phyloP scores from a whole-genome alignment of 2,329 filamentous ascomycete species.

The Purpureocillium takamizusanense region DNA sequence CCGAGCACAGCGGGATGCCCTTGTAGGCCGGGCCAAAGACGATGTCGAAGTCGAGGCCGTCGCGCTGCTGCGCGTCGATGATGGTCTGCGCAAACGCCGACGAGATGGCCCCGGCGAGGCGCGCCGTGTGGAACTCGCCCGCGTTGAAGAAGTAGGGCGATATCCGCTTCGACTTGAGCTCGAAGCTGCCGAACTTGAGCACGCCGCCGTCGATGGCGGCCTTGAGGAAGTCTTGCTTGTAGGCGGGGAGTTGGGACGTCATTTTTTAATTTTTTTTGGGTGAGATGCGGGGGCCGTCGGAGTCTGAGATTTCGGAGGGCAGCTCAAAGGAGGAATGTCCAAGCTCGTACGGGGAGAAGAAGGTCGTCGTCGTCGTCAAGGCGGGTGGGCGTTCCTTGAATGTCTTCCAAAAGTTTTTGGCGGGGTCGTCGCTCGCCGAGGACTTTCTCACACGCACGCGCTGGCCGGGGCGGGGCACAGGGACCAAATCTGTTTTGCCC shows the following conservation, averaged over 20 bases:
- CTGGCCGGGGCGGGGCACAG: slow-evolving; percentile 4
- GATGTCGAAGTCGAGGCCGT: slow-evolving; percentile 60
- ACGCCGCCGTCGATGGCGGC: slow-evolving; percentile 60
- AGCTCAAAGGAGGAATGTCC: too few relatives aligned
- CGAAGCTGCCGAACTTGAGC: slow-evolving; percentile 75
- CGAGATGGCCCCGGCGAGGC: slow-evolving; percentile 68
- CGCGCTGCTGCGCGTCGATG: slow-evolving; percentile 33
- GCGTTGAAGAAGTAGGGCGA: slow-evolving; percentile 99
- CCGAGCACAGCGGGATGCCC: slow-evolving; percentile 82
- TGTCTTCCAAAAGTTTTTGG: slow-evolving; percentile 2
- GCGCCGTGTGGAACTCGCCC: slow-evolving; percentile 76
- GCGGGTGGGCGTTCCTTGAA: too few relatives aligned
- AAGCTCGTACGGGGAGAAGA: too few relatives aligned
- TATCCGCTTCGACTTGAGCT: slow-evolving; percentile 82
- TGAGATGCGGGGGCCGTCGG: too few relatives aligned
- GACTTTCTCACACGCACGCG: too few relatives aligned
- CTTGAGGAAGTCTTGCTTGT: slow-evolving; percentile 66
- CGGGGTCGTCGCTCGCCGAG: slow-evolving; percentile 6
- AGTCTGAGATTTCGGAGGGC: too few relatives aligned
- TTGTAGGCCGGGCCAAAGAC: slow-evolving; percentile 96
- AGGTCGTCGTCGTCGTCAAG: too few relatives aligned
- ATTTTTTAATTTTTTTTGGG: too few relatives aligned
- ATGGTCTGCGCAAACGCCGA: slow-evolving; percentile 70
- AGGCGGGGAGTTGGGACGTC: slow-evolving; percentile 38
- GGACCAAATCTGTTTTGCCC: too few relatives aligned